These are phyloP conservation scores for Ophiostoma australiae DNA, from an alignment of 2,329 filamentous ascomycete species.

Conservation along the genomic window DNA sequence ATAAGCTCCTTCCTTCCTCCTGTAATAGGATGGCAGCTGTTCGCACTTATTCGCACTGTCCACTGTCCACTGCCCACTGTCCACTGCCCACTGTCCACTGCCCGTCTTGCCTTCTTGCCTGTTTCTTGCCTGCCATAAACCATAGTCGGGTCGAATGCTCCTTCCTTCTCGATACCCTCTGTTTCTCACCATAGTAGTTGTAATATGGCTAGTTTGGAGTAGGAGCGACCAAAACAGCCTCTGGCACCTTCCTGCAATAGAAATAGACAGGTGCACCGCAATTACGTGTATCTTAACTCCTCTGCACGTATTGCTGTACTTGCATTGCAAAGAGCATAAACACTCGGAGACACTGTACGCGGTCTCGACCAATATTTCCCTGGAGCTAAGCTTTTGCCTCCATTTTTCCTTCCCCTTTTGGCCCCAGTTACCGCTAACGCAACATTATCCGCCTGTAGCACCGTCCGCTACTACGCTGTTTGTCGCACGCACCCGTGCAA, in stretches of 20 bases:
- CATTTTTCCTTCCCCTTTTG: slow-evolving; percentile 13
- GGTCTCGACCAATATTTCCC: slow-evolving; percentile 23
- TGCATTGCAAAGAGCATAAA: neutral
- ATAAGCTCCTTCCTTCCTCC: slow-evolving; percentile 1
- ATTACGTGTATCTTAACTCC: neutral
- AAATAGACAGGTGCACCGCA: neutral
- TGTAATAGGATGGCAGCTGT: neutral
- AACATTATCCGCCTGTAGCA: slow-evolving; percentile 7
- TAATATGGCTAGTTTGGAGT: neutral
- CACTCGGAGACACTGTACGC: neutral
- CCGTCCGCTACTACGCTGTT: slow-evolving; percentile 9
- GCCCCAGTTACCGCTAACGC: slow-evolving; percentile 6
- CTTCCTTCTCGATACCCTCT: neutral
- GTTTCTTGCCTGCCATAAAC: neutral
- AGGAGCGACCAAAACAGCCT: neutral
- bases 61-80: neutral
- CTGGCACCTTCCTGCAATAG: neutral
- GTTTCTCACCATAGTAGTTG: neutral
- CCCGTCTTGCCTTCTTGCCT: neutral
- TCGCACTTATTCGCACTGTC: neutral
- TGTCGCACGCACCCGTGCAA: slow-evolving; percentile 18
- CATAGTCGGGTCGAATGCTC: neutral
- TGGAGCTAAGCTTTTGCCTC: slow-evolving; percentile 22
- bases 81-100: neutral
- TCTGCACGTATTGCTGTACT: neutral